These are phyloP conservation scores for Fusarium algeriense DNA, from an alignment of 2,329 filamentous ascomycete species.

Conservation along the genomic window DNA sequence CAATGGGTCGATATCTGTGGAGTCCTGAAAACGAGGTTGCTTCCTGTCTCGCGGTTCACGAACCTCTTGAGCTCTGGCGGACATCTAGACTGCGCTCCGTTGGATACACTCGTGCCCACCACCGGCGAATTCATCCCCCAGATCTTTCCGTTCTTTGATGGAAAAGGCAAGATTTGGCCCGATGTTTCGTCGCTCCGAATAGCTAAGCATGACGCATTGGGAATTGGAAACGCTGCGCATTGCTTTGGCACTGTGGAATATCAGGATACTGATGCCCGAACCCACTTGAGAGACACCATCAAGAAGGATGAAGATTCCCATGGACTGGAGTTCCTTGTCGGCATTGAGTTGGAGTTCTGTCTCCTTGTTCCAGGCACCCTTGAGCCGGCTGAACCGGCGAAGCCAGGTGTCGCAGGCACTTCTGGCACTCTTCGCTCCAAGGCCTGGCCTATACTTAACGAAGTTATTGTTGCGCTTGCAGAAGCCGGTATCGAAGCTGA, in stretches of 20 bases:
- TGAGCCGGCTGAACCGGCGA: neutral
- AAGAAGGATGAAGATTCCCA: neutral
- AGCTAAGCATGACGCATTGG: neutral
- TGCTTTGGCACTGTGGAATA: constrained; percentile 4
- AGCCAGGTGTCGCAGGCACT: neutral
- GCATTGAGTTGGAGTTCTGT: constrained; percentile 21
- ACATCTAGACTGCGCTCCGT: neutral
- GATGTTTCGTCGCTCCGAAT: neutral
- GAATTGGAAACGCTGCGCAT: neutral
- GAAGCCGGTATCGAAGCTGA: neutral
- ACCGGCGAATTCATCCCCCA: constrained; percentile 4
- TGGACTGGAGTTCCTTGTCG: neutral
- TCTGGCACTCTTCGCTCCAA: neutral
- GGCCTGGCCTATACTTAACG: neutral
- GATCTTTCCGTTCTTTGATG: neutral
- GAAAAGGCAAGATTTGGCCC: neutral
- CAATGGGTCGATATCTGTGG: constrained; percentile 28
- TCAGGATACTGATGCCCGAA: constrained; percentile 1
- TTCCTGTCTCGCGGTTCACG: neutral
- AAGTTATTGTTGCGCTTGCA: neutral
- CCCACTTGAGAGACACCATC: neutral
- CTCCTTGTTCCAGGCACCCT: constrained; percentile 1
- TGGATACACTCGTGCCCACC: constrained; percentile 12
- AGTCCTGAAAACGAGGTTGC: neutral
- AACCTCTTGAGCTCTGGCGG: neutral